These are phyloP conservation scores for Paramecium bursaria DNA, from an alignment of 73 alveolate species.

Conservation along the genomic window DNA sequence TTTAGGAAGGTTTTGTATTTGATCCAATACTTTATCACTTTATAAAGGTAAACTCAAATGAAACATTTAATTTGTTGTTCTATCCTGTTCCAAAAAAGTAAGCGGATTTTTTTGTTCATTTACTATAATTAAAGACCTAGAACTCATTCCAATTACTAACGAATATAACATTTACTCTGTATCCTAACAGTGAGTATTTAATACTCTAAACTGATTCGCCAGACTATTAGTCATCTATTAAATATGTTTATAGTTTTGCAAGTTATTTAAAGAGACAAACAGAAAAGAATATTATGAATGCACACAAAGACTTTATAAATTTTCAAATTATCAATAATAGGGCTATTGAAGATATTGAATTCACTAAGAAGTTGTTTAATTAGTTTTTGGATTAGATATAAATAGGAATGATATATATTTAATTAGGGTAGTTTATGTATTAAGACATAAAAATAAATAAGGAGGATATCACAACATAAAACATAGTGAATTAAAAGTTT, in stretches of 20 bases:
- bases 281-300: slow-evolving; percentile 3
- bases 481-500: slow-evolving; percentile 11
- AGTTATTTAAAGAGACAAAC: slow-evolving; percentile 11
- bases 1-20: neutral
- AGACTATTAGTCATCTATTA: no score
- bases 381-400: neutral
- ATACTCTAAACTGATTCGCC: no score
- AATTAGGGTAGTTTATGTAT: slow-evolving; percentile 2
- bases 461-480: slow-evolving; percentile 10
- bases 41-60: slow-evolving; percentile 22
- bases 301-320: slow-evolving; percentile 23
- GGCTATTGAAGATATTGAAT: slow-evolving; percentile 24
- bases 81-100: slow-evolving; percentile 26
- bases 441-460: slow-evolving; percentile 5
- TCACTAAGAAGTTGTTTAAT: slow-evolving; percentile 1
- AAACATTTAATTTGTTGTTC: neutral
- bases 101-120: slow-evolving; percentile 36
- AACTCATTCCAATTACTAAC: neutral
- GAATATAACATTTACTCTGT: no score
- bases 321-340: neutral
- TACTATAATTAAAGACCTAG: neutral
- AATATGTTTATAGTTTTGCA: slow-evolving; percentile 15
- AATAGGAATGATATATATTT: slow-evolving; percentile 21
- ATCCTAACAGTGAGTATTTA: no score
- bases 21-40: slow-evolving; percentile 22